Evolutionary conservation across 768 basidiomycete species (phyloP).

Genomic region (Boletus rufocinnamomeus): DNA sequence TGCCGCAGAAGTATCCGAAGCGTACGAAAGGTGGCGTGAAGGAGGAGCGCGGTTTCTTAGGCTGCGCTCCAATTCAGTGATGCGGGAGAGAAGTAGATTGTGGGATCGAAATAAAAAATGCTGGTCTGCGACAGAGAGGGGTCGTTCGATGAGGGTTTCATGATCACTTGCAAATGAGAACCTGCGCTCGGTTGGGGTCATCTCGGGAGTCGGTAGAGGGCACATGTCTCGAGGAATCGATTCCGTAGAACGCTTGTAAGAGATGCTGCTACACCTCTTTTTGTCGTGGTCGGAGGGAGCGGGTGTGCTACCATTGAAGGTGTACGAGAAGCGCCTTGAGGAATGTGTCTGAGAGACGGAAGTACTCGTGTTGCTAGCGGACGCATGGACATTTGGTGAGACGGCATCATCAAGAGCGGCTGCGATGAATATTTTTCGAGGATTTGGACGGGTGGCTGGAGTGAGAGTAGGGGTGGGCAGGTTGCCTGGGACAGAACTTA

Average conservation of each 20-base stretch:
- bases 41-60: conserved; percentile 45
- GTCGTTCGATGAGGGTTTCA: conserved; percentile 35
- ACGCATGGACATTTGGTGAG: conserved; percentile 20
- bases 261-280: conserved; percentile 68
- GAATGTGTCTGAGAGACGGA: conserved; percentile 18
- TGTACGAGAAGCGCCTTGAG: conserved; percentile 30
- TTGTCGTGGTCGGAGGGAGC: conserved; percentile 35
- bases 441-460: conserved; percentile 45
- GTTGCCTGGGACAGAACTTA: conserved; percentile 36
- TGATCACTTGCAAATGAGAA: conserved; percentile 37
- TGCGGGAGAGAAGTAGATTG: conserved; percentile 77
- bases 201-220: conserved; percentile 71
- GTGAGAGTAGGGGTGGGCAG: conserved; percentile 58
- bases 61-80: conserved; percentile 77
- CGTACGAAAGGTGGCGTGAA: conserved; percentile 54
- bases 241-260: conserved; percentile 58
- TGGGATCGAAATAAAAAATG: conserved; percentile 87
- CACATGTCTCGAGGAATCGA: conserved; percentile 38
- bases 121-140: conserved; percentile 73
- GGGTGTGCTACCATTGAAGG: conserved; percentile 24
- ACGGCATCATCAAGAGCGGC: conserved; percentile 24
- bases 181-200: conserved; percentile 62
- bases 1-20: conserved; percentile 43
- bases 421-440: conserved; percentile 38
- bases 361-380: not conserved